phyloP scores from a whole-genome alignment of 225 moss, liverwort and hornwort genomes.

The Polytrichum commune region DNA sequence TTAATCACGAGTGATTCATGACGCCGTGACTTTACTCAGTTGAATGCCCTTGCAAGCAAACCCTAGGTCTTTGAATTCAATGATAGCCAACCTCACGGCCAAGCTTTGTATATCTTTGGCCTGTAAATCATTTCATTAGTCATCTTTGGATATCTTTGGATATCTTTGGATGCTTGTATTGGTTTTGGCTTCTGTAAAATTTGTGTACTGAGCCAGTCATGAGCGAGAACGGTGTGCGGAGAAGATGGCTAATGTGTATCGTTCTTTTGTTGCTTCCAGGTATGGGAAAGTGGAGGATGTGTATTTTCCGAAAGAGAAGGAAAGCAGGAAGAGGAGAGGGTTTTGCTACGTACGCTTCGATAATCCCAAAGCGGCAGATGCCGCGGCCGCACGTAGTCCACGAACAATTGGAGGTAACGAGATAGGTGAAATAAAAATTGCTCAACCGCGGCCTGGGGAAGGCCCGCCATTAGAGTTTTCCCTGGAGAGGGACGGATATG shows the following conservation, averaged over 20 bases:
- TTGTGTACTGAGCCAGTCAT: too few relatives aligned
- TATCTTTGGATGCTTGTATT: too few relatives aligned
- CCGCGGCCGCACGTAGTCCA: constrained; percentile 62
- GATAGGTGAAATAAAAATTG: constrained; percentile 87
- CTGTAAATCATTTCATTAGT: too few relatives aligned
- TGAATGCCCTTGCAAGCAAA: too few relatives aligned
- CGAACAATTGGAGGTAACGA: constrained; percentile 70
- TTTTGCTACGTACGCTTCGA: constrained; percentile 86
- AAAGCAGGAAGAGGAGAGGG: constrained; percentile 71
- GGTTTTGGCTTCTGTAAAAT: too few relatives aligned
- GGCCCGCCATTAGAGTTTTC: constrained; percentile 31
- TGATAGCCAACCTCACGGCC: too few relatives aligned
- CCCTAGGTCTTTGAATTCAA: too few relatives aligned
- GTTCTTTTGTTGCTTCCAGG: constrained; percentile 22
- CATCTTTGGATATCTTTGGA: too few relatives aligned
- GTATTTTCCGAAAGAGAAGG: constrained; percentile 77
- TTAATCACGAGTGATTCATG: too few relatives aligned
- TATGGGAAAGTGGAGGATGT: constrained; percentile 87
- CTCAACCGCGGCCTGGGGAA: constrained; percentile 66
- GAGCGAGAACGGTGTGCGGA: too few relatives aligned
- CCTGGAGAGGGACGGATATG: constrained; percentile 36
- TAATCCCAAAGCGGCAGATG: constrained; percentile 61
- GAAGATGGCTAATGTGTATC: not conserved
- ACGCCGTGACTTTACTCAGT: too few relatives aligned
- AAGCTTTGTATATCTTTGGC: too few relatives aligned